Evolutionary conservation across 2,329 filamentous ascomycete species (phyloP), one percentile per base, ranked within the genome.

Genomic region (Phialemonium atrogriseum): DNA sequence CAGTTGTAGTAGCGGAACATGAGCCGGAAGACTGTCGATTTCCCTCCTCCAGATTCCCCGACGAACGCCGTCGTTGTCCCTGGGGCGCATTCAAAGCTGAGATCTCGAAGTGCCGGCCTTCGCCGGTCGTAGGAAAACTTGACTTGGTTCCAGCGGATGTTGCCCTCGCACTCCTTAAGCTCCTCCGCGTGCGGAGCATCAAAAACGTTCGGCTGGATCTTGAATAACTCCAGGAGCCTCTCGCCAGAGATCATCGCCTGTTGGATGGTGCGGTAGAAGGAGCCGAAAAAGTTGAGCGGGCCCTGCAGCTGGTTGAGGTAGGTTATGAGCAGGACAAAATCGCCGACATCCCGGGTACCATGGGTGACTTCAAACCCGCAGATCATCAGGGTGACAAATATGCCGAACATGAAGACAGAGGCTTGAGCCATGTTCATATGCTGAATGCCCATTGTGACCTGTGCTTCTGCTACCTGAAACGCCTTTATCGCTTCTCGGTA

Each of bases 241-340:
- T 98, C 91, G 5, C 89, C 88, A 36, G 93, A 95, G 51, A 98
- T 96, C 81, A 98, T 84, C 32, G 89, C 84, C 46, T 88, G 91
- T 58, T 96, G 91, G 5, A 96, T 89, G 39, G 87, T 91, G 30
- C 89, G 76, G 57, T 96, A 98, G 55, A 96, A 96, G 0, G 87
- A 91, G 35, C 89, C 91, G 47, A 91, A 89, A 60, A 86, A 89
- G 55, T 89, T 88, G 38, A 89, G 66, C 1, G 84, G 84, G 0
- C 77, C 77, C 52, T 89, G 84, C 12, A 91, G 65, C 55, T 91
- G 84, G 12, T 77, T 77, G 55, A 89, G 76, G 52, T 88, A 89
- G 4, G 80, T 81, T 42, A 89, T 67, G 37, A 89, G 64, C 16
- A 68, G 64, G 28, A 87, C 78, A 55, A 87, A 89, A 39, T 82